Evolutionary conservation across 371 early-diverging fungal species (phyloP).

Genomic region (Zopfochytrium polystomum): DNA sequence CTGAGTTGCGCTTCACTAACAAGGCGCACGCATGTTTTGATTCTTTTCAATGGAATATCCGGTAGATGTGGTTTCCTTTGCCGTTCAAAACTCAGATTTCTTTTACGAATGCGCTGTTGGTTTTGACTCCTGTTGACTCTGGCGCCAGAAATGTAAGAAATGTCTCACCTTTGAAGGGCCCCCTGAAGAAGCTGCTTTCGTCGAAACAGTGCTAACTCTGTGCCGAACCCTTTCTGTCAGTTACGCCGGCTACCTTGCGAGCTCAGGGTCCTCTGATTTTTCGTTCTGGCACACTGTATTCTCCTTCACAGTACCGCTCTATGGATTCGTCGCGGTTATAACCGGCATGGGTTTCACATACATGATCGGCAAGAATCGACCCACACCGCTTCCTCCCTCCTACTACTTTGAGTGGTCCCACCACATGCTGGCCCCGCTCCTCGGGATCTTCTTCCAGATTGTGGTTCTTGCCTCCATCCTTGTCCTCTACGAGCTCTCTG

Average conservation of each 20-base stretch:
- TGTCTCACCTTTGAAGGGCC: slow-evolving; percentile 6
- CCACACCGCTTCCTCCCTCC: background rate
- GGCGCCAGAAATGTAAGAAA: too few species aligned
- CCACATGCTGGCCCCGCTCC: slow-evolving; percentile 9
- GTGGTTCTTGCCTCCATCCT: background rate
- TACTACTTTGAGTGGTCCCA: slow-evolving; percentile 20
- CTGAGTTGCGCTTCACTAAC: too few species aligned
- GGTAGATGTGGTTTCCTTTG: too few species aligned
- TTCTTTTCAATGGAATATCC: too few species aligned
- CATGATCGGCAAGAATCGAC: slow-evolving; percentile 7
- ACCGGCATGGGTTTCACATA: slow-evolving; percentile 8
- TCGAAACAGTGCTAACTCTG: background rate
- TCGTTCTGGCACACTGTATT: slow-evolving; percentile 18
- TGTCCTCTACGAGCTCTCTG: slow-evolving; percentile 1
- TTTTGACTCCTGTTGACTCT: slow-evolving; percentile 12
- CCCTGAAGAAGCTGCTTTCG: slow-evolving; percentile 5
- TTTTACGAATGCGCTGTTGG: slow-evolving; percentile 9
- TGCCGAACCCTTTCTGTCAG: slow-evolving; percentile 1
- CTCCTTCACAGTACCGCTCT: slow-evolving; percentile 17
- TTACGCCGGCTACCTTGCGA: background rate
- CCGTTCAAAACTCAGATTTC: background rate
- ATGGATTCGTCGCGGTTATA: slow-evolving; percentile 18
- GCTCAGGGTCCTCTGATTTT: slow-evolving; percentile 18
- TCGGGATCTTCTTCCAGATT: slow-evolving; percentile 14
- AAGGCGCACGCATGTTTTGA: too few species aligned